Evolutionary conservation across 495 filamentous ascomycete genomes (phyloP).

Genomic region (Penicillium longicatenatum): DNA sequence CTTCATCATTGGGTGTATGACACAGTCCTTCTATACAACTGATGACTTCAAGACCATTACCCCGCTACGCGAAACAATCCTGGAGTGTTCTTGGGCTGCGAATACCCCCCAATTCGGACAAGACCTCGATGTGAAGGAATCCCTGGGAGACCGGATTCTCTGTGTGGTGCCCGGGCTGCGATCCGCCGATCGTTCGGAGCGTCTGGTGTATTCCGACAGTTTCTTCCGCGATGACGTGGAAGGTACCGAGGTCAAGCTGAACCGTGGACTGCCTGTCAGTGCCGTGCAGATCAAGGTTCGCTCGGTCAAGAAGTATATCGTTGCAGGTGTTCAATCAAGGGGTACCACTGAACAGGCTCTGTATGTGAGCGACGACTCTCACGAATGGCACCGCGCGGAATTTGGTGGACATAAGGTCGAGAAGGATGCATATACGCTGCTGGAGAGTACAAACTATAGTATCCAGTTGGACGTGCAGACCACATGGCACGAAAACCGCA

Average conservation of each 20-base stretch:
- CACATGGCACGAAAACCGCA: conserved; percentile 58
- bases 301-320: conserved; percentile 79
- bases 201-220: conserved; percentile 76
- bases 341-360: conserved; percentile 88
- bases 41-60: conserved; percentile 75
- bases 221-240: conserved; percentile 62
- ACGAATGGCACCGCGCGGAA: conserved; percentile 86
- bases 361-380: conserved; percentile 77
- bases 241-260: conserved; percentile 70
- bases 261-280: conserved; percentile 71
- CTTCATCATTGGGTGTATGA: conserved; percentile 35
- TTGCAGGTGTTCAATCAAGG: conserved; percentile 76
- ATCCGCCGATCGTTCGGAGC: conserved; percentile 62
- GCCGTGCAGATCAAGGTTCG: conserved; percentile 67
- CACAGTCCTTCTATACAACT: conserved; percentile 71
- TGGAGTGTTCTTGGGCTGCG: conserved; percentile 82
- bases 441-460: conserved; percentile 96
- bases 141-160: conserved; percentile 65
- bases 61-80: conserved; percentile 61
- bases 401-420: conserved; percentile 80
- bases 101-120: conserved; percentile 71
- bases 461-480: conserved; percentile 94
- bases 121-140: conserved; percentile 53
- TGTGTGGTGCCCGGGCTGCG: conserved; percentile 76
- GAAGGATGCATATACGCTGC: conserved; percentile 86